Base-by-base conservation (phyloP, 2,329 filamentous ascomycete species). In the Pseudocercospora fuligena region DNA sequence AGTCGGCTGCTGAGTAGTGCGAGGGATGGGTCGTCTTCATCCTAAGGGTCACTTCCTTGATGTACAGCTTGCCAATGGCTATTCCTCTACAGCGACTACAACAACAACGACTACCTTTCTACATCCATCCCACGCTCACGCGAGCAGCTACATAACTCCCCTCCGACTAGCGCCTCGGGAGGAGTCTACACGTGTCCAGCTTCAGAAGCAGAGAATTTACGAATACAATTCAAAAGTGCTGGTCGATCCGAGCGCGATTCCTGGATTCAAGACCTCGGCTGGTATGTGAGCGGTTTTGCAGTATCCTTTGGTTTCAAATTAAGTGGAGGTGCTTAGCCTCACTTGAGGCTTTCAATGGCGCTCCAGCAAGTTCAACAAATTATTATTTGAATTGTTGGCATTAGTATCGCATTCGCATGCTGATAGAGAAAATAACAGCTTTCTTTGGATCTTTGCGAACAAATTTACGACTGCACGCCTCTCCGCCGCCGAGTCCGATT, bases 361-460 rank as follows among this genome's bases (percentile, higher is more conserved):
- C 21, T 43, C 12, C 40, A 16, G 16, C 40, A 43, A 43, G n/a
- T 16, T 43, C n/a, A n/a, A n/a, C 40, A 43, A 7, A n/a, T 43
- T 8, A 6, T 43, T 2, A 43, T 43, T 19, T 8, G 40, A n/a
- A n/a, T 3, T 7, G 40, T 5, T 19, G 16, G n/a, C 16, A n/a
- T 9, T 8, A n/a, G 40, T 43, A 43, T 43, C 40, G 40, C 40
- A 43, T 43, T 5, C 40, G 16, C 16, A 6, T 43, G 40, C 40
- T 43, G 40, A 43, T 43, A 2, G 6, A 16, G 40, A 7, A 19
- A 14, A 27, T 21, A 8, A 43, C 27, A 95, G 92, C 92, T 27
- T 95, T 95, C 82, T 90, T 95, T 80, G 90, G 89, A 64, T 94
- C 92, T 73, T 85, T 95, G 16, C 89, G 91, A 72, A 91, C 91